A percentile compares a stretch with the other conserved stretches of the same genome.
Conservation (phyloP, 768 basidiomycete genomes). For the Boletus reticuloceps region DNA sequence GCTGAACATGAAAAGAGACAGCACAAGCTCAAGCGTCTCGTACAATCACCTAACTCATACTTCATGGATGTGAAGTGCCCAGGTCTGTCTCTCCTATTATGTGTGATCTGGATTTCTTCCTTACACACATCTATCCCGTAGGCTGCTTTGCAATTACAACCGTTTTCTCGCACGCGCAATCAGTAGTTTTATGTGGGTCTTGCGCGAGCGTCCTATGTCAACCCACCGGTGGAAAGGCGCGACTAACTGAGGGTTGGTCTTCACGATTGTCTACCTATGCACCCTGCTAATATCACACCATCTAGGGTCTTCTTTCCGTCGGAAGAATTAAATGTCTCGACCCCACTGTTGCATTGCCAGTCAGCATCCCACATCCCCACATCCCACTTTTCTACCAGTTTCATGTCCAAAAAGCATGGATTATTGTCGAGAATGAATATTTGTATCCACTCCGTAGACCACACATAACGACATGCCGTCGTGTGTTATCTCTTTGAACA, state of each 20-base stretch:
- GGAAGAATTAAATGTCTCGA: conserved; percentile 68
- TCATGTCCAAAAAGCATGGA: conserved; percentile 14
- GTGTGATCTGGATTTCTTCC: neutral
- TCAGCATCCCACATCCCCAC: neutral
- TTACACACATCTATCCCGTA: conserved; percentile 26
- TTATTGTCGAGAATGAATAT: conserved; percentile 9
- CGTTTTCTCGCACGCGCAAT: conserved; percentile 99
- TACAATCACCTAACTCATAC: conserved; percentile 97
- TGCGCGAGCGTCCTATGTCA: conserved; percentile 97
- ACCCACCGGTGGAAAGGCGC: conserved; percentile 96
- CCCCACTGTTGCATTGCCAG: conserved; percentile 1
- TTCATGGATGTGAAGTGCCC: conserved; percentile 99
- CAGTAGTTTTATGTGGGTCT: conserved; percentile 89
- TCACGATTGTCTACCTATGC: neutral
- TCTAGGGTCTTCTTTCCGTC: conserved; percentile 94
- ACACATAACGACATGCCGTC: conserved; percentile 3
- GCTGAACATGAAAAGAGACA: conserved; percentile 79
- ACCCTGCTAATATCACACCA: conserved; percentile 9
- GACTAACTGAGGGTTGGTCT: conserved; percentile 88
- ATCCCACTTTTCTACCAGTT: neutral
- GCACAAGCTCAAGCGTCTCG: conserved; percentile 99
- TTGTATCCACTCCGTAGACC: conserved; percentile 4
- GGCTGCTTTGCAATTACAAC: conserved; percentile 95
- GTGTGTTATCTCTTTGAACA: conserved; percentile 10
- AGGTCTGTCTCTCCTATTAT: conserved; percentile 47